phyloP scores from a whole-genome alignment of 192 early-diverging fungal species.

The Paraglomus occultum region DNA sequence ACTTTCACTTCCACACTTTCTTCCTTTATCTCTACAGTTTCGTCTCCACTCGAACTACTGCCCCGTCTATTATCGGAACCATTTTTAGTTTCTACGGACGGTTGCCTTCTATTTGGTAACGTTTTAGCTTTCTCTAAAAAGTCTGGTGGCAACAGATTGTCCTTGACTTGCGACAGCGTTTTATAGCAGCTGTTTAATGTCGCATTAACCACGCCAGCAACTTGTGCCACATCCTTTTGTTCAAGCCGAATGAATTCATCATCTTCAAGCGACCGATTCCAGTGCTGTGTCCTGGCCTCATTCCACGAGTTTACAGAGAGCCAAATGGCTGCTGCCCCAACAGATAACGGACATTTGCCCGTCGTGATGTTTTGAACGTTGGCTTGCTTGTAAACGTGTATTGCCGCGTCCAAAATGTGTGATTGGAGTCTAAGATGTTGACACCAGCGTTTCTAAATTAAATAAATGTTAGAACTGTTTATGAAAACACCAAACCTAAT shows the following conservation, averaged over 20 bases:
- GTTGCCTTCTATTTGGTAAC: no score
- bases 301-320: conserved; percentile 60
- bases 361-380: conserved; percentile 57
- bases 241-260: conserved; percentile 45
- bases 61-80: no score
- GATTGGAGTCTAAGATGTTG: conserved; percentile 49
- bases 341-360: conserved; percentile 62
- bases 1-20: no score
- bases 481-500: neutral
- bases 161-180: conserved; percentile 41
- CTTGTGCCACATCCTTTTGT: conserved; percentile 54
- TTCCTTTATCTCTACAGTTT: no score
- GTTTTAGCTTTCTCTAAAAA: conserved; percentile 36
- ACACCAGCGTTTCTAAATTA: conserved; percentile 57
- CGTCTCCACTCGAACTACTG: no score
- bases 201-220: conserved; percentile 57
- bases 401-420: conserved; percentile 51
- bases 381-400: conserved; percentile 54
- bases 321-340: conserved; percentile 63
- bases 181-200: conserved; percentile 60
- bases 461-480: neutral
- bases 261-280: conserved; percentile 35
- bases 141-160: conserved; percentile 37
- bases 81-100: no score
- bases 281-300: conserved; percentile 31